Evolutionary conservation across 495 filamentous ascomycete genomes (phyloP), one percentile per base, ranked within the genome.

Genomic region (Extremus antarcticus): DNA sequence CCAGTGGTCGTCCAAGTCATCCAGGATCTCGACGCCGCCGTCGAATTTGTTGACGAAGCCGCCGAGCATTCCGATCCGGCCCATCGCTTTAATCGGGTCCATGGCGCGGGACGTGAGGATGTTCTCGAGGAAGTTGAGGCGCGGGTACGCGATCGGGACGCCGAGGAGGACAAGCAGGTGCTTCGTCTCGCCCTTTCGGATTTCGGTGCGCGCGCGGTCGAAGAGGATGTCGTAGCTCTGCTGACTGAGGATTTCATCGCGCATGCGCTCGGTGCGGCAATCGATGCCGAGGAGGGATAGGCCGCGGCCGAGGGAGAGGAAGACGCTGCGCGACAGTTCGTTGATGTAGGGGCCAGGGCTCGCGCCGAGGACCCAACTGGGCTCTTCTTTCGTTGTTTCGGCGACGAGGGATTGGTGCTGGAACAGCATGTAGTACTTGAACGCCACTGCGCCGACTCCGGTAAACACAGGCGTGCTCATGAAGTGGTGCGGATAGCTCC

Each of bases 351-450:
- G 94, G 8, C 92, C 92, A 11, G 84, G 86, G 17, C 75, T 68
- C 25, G 76, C 73, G 22, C 92, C 92, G 16, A 96, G 73, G 24
- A 90, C 67, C 94, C 94, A 98, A 66, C 86, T 95, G 9, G 90
- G 89, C 66, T 98, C 92, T 16, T 87, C 78, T 53, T 78, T 71
- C 59, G 90, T 81, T 0, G 80, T 84, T 68, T 96, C 91, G 16
- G 84, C 80, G 0, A 78, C 74, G 20, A 91, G 74, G 61, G 83
- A 92, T 67, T 98, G 92, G 63, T 98, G 92, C 68, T 98, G 92
- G 72, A 97, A 98, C 7, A 98, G 76, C 81, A 98, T 82, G 64
- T 98, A 98, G 64, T 96, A 96, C 66, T 97, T 98, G 76, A 91
- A 95, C 1, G 91, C 92, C 47, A 96, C 80, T 47, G 83, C 83